A percentile compares a stretch with the other conserved stretches of the same genome.
phyloP scores from a whole-genome alignment of 257 asterid genomes.

The Przewalskia tangutica region DNA sequence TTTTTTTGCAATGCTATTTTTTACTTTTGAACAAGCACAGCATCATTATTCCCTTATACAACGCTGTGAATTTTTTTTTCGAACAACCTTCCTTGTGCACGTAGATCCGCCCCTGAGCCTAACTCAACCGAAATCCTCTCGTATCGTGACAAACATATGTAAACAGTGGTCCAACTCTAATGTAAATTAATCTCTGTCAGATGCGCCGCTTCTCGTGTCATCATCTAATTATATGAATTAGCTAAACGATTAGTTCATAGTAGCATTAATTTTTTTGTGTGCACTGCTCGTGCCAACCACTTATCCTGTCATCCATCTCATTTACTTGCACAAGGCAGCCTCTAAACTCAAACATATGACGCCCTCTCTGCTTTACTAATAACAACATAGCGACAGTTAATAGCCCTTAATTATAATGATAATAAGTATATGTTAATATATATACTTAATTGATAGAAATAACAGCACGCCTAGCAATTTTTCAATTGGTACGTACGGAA shows the following conservation, averaged over 20 bases:
- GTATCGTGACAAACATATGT: neutral
- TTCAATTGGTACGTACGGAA: constrained; percentile 3
- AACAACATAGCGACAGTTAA: neutral
- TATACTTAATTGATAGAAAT: no score
- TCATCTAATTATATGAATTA: neutral
- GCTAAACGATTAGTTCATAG: neutral
- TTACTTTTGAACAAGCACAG: no score
- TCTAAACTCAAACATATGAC: neutral
- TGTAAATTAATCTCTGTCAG: neutral
- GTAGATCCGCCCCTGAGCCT: no score
- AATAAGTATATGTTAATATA: neutral
- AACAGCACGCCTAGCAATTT: constrained; percentile 25
- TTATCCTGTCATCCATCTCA: neutral
- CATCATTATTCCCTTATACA: no score
- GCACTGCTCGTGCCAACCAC: constrained; percentile 29
- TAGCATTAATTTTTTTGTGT: neutral
- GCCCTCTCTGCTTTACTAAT: neutral
- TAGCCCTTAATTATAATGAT: neutral
- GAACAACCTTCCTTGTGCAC: no score
- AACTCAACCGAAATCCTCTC: no score
- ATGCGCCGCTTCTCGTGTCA: constrained; percentile 1
- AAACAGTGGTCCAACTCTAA: neutral
- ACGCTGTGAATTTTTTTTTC: no score
- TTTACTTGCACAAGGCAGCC: constrained; percentile 11
- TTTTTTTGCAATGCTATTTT: no score